Evolutionary conservation across 352 stramenopile genomes (phyloP), one percentile per base, ranked within the genome.

Genomic region (Phytophthora macrochlamydospora): DNA sequence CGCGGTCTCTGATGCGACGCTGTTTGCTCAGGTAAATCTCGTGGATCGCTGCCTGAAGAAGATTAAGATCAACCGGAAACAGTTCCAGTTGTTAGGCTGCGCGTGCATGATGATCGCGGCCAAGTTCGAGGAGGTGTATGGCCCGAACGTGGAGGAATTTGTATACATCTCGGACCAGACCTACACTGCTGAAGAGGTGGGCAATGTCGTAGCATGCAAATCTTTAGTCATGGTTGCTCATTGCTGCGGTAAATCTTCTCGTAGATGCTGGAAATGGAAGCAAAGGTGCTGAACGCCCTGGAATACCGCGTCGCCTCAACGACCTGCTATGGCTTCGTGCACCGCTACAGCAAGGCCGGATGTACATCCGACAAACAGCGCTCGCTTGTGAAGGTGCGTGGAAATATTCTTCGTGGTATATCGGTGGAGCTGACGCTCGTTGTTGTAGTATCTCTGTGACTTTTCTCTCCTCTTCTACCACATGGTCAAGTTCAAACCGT

Each of bases 41-140:
- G 85, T 97, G 18, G 90, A 97, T 46, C 83, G 90, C 7, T 96
- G 83, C 29, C 71, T 97, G 2, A 76, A 78, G 7, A 87, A 83
- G 40, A 89, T 93, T 67, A 87, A 89, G 65, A 94, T 99, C 40
- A 85, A 86, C 59, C 80, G 96, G 31, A 90, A 90, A 44, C 86
- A 98, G 67, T 93, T 99, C 38, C 97, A 99, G 71, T 78, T 99
- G 6, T 81, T 99, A 30, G 97, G 96, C 37, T 96, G 98, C 33
- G 97, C 96, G 11, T 97, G 95, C 30, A 93, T 99, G 62, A 93
- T 99, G 56, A 87, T 99, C 59, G 96, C 97, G 38, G 95, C 90
- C 71, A 99, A 99, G 70, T 99, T 98, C 65, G 97, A 99, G 79
- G 97, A 99, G 73, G 97, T 99, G 14, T 98, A 98, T 66, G 90